Base-by-base conservation (phyloP, 768 basidiomycete genomes). In the Podaxis sp. region DNA sequence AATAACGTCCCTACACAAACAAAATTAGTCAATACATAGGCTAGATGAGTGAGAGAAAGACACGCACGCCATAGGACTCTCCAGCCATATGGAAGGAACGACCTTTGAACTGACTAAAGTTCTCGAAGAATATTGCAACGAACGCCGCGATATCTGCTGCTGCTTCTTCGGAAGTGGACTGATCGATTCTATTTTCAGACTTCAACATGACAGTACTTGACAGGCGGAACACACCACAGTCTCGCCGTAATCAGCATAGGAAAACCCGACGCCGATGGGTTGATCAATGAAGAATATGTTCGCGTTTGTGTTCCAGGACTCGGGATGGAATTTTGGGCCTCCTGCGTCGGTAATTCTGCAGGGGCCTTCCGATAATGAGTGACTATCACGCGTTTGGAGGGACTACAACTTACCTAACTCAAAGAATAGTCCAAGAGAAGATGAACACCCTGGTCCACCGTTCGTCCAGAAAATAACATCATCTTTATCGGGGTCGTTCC, bases 161-260 rank as follows among this genome's bases (percentile, higher is more conserved):
- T 0, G 92, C 92, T n/a, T 87, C 87, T 73, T 93, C 91, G 0
- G 92, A 90, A 0, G 88, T 92, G 56, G 80, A 79, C 87, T 88
- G 46, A 17, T 40, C 17, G 42, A 0, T 17, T 17, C 8, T 61
- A 44, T 6, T 17, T 4, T 36, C 26, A 24, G 11, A 30, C 12
- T 36, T 26, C 26, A 39, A 28, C 38, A 2, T 17, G 53, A 3
- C 13, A 52, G 28, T 38, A 24, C 57, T 36, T 8, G 12, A n/a
- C 22, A 55, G 22, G 13, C 36, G 62, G 22, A 9, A 71, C 82
- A 52, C 70, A 86, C 86, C 53, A 86, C 83, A 38, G 74, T 74
- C 68, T 89, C 87, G 1, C 87, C 87, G 63, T 84, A 79, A n/a
- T 89, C 84, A 0, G 87, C 86, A 67, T 87, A 84, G 0, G 85